Base-by-base conservation (phyloP, 2,329 filamentous ascomycete genomes). In the Fusarium continuum region DNA sequence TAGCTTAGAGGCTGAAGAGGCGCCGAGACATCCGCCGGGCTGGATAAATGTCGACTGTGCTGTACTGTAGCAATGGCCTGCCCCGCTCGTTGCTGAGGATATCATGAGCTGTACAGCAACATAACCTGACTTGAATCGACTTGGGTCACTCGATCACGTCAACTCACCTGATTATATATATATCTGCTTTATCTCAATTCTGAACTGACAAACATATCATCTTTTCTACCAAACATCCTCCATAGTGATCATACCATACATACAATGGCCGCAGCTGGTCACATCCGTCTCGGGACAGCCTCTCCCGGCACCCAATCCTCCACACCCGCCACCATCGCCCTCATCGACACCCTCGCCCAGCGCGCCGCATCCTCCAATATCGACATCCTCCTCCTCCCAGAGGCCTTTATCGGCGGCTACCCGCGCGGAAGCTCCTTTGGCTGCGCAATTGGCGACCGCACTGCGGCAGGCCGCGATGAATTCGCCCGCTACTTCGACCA, bases 321-420 rank as follows among this genome's bases (percentile, higher is more conserved):
- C 14, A 83, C 80, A 1, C 44, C 78, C 20, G 79, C 83, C 28
- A 96, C 92, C 1, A 84, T 97, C 51, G 71, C 77, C 7, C 84
- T 88, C 29, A 84, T 97, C 45, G 82, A 88, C 70, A 67, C 75
- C 10, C 86, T 90, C 13, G 88, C 90, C 28, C 78, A 78, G 20
- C 78, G 82, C 29, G 93, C 93, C n/a, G 85, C 88, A 4, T 68
- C 74, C 2, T 72, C 78, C 52, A 67, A 72, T 4, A 78, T 85
- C 32, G 82, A 95, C 74, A 82, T 97, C 44, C 82, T 97, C 23
- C 86, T 97, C 47, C 93, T 97, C 60, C 94, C 94, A 0, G 93
- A 98, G 79, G 93, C 93, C 19, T 97, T 92, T 73, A 83, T 97
- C 2, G 94, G 94, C 40, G 94, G 93, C 2, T 97, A 97, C 73